Evolutionary conservation across 495 filamentous ascomycete species (phyloP).

Genomic region (Tuber brumale): DNA sequence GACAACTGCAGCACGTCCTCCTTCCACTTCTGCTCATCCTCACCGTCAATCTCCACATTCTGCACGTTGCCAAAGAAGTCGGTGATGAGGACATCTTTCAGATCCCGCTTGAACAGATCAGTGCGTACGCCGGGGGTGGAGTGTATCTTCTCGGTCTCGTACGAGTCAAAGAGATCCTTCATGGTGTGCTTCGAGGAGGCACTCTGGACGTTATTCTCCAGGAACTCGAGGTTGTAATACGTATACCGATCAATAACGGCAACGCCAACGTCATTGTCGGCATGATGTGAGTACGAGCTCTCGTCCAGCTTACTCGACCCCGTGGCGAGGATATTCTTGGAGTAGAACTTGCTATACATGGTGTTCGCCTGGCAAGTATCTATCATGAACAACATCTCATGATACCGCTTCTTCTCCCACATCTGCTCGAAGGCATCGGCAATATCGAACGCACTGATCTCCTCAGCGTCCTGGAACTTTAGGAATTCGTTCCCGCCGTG

Average conservation of each 20-base stretch:
- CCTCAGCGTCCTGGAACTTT: slow-evolving; percentile 97
- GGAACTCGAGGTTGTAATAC: slow-evolving; percentile 96
- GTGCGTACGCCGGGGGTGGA: slow-evolving; percentile 85
- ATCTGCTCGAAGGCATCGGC: slow-evolving; percentile 99
- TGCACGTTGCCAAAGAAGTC: slow-evolving; percentile 99
- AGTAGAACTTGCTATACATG: slow-evolving; percentile 97
- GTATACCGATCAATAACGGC: slow-evolving; percentile 98
- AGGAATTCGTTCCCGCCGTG: slow-evolving; percentile 98
- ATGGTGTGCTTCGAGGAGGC: slow-evolving; percentile 75
- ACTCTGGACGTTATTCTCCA: slow-evolving; percentile 81
- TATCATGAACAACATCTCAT: slow-evolving; percentile 99
- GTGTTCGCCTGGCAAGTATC: slow-evolving; percentile 99
- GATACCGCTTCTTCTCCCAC: slow-evolving; percentile 98
- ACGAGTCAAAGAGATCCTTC: slow-evolving; percentile 90
- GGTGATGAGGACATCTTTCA: slow-evolving; percentile 55
- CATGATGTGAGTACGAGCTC: slow-evolving; percentile 92
- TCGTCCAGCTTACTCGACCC: slow-evolving; percentile 90
- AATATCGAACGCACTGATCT: slow-evolving; percentile 92
- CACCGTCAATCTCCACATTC: slow-evolving; percentile 77
- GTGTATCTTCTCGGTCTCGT: slow-evolving; percentile 91
- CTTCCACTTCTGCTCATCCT: slow-evolving; percentile 55
- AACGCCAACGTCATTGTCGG: slow-evolving; percentile 94
- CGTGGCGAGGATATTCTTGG: slow-evolving; percentile 92
- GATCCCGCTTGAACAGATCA: slow-evolving; percentile 74
- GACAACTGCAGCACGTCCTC: slow-evolving; percentile 65